Evolutionary conservation across 306 rosid species (phyloP), one percentile per base, ranked within the genome.

Genomic region (Urtica urens): DNA sequence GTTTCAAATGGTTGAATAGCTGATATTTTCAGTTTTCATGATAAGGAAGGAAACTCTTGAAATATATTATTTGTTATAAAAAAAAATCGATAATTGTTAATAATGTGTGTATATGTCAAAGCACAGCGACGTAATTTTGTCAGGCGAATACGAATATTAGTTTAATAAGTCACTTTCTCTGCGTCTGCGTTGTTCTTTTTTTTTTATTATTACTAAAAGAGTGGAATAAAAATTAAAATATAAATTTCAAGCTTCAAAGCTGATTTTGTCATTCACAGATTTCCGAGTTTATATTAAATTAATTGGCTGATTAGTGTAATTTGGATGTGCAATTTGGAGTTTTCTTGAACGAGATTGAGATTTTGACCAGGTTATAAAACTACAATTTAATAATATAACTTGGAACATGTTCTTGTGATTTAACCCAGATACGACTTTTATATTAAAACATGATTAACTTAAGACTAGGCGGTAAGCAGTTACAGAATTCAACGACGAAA

Each of bases 191-290:
- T 16, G 23, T 26, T 27, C 31, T 11, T 2, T 8, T 35, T 35
- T 10, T 5, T 10, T 35, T 35, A 35, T 7, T 3, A 13, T 3
- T 3, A 35, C n/a, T n/a, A n/a, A n/a, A n/a, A n/a, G 9, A 39
- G 19, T 5, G 6, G 14, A 14, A 5, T 4, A 34, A 3, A 38
- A 23, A 23, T 40, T 25, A n/a, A 33, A 38, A 49, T 31, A 42
- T 17, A 40, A 1, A 20, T 19, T 45, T 24, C 46, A 42, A 21
- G 23, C 50, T 20, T 14, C 19, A 48, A 60, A 64, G 70, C 51
- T 30, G 50, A 58, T 42, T 57, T 78, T 53, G 71, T 53, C 56
- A 54, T 62, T 49, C 10, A 3, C 7, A 42, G 13, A 22, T 19
- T 21, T 21, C 47, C 20, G 38, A 49, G n/a, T n/a, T 41, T 25